Evolutionary conservation across 805 yeast species (phyloP).

Genomic region (Saccharomycopsis synnaedendra): DNA sequence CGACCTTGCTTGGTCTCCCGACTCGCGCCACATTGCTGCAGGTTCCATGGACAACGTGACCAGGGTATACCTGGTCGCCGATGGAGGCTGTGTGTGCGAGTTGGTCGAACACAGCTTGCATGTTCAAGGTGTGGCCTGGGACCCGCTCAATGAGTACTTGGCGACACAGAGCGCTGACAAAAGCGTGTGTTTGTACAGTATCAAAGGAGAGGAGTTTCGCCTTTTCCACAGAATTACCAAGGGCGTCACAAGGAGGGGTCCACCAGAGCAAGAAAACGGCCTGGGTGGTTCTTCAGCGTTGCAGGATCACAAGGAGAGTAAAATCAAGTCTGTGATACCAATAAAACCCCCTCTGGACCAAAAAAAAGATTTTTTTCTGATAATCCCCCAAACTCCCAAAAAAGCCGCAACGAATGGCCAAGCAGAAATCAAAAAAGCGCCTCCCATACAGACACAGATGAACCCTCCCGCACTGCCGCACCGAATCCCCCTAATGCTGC

Average conservation of each 20-base stretch:
- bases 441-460: constrained; percentile 18
- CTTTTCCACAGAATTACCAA: too few species aligned
- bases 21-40: constrained; percentile 60
- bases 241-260: too few species aligned
- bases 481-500: constrained; percentile 19
- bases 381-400: constrained; percentile 36
- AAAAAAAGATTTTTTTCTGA: constrained; percentile 25
- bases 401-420: constrained; percentile 41
- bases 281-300: too few species aligned
- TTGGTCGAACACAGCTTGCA: constrained; percentile 73
- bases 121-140: constrained; percentile 96
- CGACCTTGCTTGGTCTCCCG: constrained; percentile 91
- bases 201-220: constrained; percentile 18
- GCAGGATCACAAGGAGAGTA: not conserved
- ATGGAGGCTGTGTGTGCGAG: constrained; percentile 47
- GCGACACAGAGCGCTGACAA: constrained; percentile 90
- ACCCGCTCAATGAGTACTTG: constrained; percentile 65
- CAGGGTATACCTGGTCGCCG: constrained; percentile 48
- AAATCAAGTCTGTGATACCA: too few species aligned
- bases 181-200: constrained; percentile 57
- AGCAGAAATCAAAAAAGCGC: too few species aligned
- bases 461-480: constrained; percentile 22
- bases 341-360: not conserved
- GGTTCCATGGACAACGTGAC: constrained; percentile 88
- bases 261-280: too few species aligned